Percentiles rank a stretch among this genome's conserved stretches.
Evolutionary conservation across 2,329 filamentous ascomycete species (phyloP).

Genomic region (Talaromyces sp.): DNA sequence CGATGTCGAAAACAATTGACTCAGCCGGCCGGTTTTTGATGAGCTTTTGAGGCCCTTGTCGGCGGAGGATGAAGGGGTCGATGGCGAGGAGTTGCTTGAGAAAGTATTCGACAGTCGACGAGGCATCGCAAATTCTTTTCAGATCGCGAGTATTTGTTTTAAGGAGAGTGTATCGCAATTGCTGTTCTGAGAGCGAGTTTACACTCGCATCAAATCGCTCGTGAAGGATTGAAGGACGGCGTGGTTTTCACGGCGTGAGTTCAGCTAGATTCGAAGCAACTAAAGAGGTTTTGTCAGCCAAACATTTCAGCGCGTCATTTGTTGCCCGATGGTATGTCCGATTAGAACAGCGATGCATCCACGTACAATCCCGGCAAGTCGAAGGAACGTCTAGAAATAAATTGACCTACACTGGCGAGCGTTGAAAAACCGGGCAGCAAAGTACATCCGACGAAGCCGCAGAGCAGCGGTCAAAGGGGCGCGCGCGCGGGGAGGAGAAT

Average conservation of each 20-base stretch:
- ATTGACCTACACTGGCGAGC: constrained; percentile 10
- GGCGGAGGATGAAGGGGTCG: constrained; percentile 34
- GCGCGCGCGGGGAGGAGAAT: constrained; percentile 12
- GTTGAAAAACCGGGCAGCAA: neutral
- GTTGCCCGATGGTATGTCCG: neutral
- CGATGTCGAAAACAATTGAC: constrained; percentile 76
- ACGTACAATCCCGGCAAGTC: neutral
- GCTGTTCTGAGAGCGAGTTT: neutral
- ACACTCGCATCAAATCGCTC: constrained; percentile 2
- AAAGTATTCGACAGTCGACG: constrained; percentile 59
- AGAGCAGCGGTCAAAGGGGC: constrained; percentile 17
- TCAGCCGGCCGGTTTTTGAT: constrained; percentile 69
- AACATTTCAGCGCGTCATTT: neutral
- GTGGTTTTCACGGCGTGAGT: neutral
- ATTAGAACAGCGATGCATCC: neutral
- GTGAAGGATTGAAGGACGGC: neutral
- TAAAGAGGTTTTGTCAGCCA: neutral
- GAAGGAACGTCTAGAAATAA: neutral
- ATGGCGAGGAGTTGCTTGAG: constrained; percentile 46
- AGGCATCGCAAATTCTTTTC: constrained; percentile 52
- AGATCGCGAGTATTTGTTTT: neutral
- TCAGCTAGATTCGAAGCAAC: neutral
- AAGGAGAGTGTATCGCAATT: neutral
- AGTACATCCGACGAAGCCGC: constrained; percentile 16
- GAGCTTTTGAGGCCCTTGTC: constrained; percentile 55